Conservation (phyloP, 2,329 filamentous ascomycete species). For the Hypoxylon sp. region DNA sequence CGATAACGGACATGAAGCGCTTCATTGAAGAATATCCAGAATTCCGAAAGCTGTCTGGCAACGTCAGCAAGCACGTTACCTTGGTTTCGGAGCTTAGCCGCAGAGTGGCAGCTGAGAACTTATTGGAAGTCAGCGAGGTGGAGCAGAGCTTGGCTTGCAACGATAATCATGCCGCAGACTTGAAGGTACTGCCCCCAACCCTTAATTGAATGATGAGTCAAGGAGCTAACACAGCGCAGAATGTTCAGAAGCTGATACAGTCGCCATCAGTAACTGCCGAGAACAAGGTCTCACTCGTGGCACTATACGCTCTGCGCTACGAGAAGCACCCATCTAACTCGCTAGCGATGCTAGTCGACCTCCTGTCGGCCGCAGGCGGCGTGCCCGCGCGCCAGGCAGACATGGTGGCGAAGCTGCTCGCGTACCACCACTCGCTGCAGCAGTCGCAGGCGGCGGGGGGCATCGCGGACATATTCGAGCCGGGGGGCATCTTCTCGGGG, state of each 20-base stretch:
- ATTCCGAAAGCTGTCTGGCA: conserved; percentile 94
- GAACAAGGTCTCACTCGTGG: conserved; percentile 88
- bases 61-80: conserved; percentile 98
- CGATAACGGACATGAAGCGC: conserved; percentile 97
- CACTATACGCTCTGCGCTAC: conserved; percentile 94
- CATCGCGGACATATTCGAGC: conserved; percentile 91
- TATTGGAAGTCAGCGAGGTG: conserved; percentile 96
- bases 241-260: conserved; percentile 85
- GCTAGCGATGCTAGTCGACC: conserved; percentile 83
- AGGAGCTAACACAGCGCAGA: conserved; percentile 57
- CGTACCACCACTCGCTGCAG: conserved; percentile 87
- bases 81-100: conserved; percentile 92
- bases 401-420: conserved; percentile 81
- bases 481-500: conserved; percentile 87
- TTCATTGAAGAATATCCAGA: conserved; percentile 99
- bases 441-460: conserved; percentile 77
- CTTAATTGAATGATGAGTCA: background rate
- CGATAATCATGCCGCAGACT: conserved; percentile 88
- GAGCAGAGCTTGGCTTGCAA: conserved; percentile 97
- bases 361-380: conserved; percentile 84
- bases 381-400: conserved; percentile 78
- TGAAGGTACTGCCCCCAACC: conserved; percentile 70
- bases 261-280: conserved; percentile 77
- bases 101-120: conserved; percentile 81
- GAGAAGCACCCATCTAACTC: conserved; percentile 85